These are phyloP conservation scores for Vanderwaltozyma tropicalis DNA, from an alignment of 805 yeast genomes.

Conservation along the genomic window DNA sequence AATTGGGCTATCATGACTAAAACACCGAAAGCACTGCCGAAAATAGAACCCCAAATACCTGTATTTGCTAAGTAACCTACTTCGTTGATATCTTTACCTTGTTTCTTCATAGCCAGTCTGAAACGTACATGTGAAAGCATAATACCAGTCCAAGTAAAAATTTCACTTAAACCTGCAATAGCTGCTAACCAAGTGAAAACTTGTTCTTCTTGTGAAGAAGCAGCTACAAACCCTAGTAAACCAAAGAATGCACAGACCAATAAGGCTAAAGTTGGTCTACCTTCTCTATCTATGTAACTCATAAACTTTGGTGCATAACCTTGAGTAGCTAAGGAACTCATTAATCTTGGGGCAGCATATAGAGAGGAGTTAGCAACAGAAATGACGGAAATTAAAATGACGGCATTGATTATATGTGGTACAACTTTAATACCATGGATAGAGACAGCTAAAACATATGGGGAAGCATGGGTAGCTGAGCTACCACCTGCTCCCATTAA, in stretches of 20 bases:
- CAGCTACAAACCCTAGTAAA: conserved; percentile 50
- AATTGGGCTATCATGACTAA: conserved; percentile 47
- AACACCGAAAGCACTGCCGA: conserved; percentile 38
- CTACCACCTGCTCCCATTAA: conserved; percentile 39
- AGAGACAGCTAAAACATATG: conserved; percentile 63
- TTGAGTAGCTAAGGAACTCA: conserved; percentile 59
- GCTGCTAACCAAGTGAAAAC: conserved; percentile 55
- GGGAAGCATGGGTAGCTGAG: conserved; percentile 55
- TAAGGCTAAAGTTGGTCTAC: conserved; percentile 52
- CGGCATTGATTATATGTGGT: conserved; percentile 67
- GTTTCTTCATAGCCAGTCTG: conserved; percentile 42
- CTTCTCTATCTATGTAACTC: conserved; percentile 45
- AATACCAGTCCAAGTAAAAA: conserved; percentile 51
- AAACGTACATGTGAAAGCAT: conserved; percentile 44
- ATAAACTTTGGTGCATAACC: conserved; percentile 51
- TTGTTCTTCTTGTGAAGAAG: conserved; percentile 38
- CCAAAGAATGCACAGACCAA: conserved; percentile 41
- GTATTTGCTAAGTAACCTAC: conserved; percentile 41
- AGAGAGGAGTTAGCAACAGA: conserved; percentile 73
- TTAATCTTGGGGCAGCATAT: conserved; percentile 61
- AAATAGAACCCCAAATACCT: conserved; percentile 41
- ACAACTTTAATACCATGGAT: conserved; percentile 52
- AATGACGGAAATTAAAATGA: conserved; percentile 58
- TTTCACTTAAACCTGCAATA: conserved; percentile 45
- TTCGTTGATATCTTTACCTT: conserved; percentile 37